Conservation (phyloP, 225 moss, liverwort and hornwort species). For the Physcomitrium patens region DNA sequence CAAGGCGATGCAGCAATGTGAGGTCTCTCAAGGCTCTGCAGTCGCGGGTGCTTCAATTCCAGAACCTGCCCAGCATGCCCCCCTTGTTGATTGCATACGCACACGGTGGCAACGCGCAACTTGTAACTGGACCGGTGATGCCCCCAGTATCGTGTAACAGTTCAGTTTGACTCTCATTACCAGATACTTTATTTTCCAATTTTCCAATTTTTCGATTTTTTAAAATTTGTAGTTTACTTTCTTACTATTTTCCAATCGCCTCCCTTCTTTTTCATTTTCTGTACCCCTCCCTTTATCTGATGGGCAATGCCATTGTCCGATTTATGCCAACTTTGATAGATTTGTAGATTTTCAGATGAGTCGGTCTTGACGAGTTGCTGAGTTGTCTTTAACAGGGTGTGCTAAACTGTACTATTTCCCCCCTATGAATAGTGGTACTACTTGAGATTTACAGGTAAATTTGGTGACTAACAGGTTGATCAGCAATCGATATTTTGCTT, state of each 20-base stretch:
- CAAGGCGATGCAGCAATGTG: slow-evolving; percentile 40
- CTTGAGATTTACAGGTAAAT: slow-evolving; percentile 18
- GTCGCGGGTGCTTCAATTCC: slow-evolving; percentile 29
- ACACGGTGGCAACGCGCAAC: slow-evolving; percentile 96
- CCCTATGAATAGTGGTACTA: slow-evolving; percentile 46
- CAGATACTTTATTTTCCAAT: not conserved
- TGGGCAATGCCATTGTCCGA: slow-evolving; percentile 15
- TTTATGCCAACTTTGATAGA: slow-evolving; percentile 25
- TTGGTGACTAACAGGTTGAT: too few species aligned
- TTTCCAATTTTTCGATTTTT: too few species aligned
- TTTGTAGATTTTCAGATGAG: slow-evolving; percentile 35
- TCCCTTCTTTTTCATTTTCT: not conserved
- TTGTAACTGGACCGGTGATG: slow-evolving; percentile 94
- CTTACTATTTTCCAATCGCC: too few species aligned
- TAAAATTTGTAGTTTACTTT: too few species aligned
- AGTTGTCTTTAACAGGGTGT: slow-evolving; percentile 48
- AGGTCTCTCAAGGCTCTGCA: slow-evolving; percentile 38
- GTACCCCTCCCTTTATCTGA: too few species aligned
- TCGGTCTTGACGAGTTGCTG: slow-evolving; percentile 26
- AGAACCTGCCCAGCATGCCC: slow-evolving; percentile 94
- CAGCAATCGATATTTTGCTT: too few species aligned
- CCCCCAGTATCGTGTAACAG: slow-evolving; percentile 95
- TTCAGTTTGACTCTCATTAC: slow-evolving; percentile 2
- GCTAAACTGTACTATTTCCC: slow-evolving; percentile 47
- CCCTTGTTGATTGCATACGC: slow-evolving; percentile 96